Conservation (phyloP, 257 asterid species). For the Fraxinus quadrangulata region DNA sequence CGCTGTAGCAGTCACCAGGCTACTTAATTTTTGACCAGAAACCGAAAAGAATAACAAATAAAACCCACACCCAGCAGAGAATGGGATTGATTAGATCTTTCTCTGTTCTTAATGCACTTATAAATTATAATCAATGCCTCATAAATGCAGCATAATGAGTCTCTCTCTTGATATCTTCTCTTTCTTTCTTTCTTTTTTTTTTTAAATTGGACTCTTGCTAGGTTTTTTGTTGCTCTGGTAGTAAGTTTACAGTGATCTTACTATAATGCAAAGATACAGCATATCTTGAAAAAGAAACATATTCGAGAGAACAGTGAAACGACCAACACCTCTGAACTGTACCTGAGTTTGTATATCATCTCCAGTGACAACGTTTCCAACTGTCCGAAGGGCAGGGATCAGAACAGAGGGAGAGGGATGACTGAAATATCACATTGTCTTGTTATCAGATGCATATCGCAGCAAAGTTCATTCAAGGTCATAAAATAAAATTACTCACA, state of each 20-base stretch:
- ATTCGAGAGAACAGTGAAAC: neutral
- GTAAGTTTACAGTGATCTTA: neutral
- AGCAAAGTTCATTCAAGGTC: neutral
- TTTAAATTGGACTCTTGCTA: too few relatives aligned
- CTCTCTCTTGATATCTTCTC: too few relatives aligned
- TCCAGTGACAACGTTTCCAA: slow-evolving; percentile 92
- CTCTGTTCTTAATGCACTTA: too few relatives aligned
- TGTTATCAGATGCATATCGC: slow-evolving; percentile 15
- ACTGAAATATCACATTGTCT: slow-evolving; percentile 41
- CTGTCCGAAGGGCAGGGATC: slow-evolving; percentile 25
- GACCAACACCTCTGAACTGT: slow-evolving; percentile 2
- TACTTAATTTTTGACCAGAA: neutral
- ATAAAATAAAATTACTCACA: slow-evolving; percentile 49
- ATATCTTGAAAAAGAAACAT: neutral
- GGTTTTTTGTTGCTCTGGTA: neutral
- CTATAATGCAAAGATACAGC: neutral
- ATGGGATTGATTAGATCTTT: too few relatives aligned
- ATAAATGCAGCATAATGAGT: neutral
- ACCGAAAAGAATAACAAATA: neutral
- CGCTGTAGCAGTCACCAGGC: neutral
- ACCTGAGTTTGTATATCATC: slow-evolving; percentile 94
- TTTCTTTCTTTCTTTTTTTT: too few relatives aligned
- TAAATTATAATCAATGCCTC: neutral
- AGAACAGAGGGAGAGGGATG: slow-evolving; percentile 82
- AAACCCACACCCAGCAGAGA: neutral